Evolutionary conservation across 306 rosid genomes (phyloP).

Genomic region (Vachellia collinsii): DNA sequence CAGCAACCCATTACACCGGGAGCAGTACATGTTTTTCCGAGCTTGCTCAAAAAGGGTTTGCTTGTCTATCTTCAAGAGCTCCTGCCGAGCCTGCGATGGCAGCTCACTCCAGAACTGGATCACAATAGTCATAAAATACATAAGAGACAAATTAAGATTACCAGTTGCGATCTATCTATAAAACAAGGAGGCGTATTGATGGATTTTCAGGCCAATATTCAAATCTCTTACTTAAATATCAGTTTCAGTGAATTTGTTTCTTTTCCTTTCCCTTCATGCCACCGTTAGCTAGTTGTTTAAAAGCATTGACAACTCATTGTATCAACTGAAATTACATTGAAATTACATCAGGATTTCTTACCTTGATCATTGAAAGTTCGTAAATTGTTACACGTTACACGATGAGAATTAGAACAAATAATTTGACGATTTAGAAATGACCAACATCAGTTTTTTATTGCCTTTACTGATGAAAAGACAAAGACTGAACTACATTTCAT

Average conservation of each 20-base stretch:
- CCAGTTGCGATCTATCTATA: constrained; percentile 13
- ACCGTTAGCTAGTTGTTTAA: constrained; percentile 3
- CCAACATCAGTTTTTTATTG: constrained; percentile 16
- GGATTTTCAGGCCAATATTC: not conserved
- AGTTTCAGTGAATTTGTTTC: constrained; percentile 25
- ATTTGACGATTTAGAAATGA: constrained; percentile 9
- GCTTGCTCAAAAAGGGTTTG: constrained; percentile 92
- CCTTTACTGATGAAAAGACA: not conserved
- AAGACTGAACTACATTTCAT: constrained; percentile 27
- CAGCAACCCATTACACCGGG: constrained; percentile 97
- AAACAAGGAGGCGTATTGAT: not conserved
- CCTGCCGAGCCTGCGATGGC: constrained; percentile 69
- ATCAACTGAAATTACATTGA: constrained; percentile 12
- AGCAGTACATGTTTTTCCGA: constrained; percentile 98
- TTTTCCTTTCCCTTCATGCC: constrained; percentile 1
- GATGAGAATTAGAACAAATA: not conserved
- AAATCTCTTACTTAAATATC: not conserved
- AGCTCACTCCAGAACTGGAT: constrained; percentile 92
- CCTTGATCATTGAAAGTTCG: not conserved
- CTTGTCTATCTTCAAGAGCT: constrained; percentile 91
- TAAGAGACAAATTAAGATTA: constrained; percentile 40
- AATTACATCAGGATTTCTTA: not conserved
- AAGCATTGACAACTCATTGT: constrained; percentile 22
- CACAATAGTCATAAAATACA: constrained; percentile 33
- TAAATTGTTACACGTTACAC: constrained; percentile 5